Evolutionary conservation across 2,329 filamentous ascomycete genomes (phyloP).

Genomic region (Onygenales sp.): DNA sequence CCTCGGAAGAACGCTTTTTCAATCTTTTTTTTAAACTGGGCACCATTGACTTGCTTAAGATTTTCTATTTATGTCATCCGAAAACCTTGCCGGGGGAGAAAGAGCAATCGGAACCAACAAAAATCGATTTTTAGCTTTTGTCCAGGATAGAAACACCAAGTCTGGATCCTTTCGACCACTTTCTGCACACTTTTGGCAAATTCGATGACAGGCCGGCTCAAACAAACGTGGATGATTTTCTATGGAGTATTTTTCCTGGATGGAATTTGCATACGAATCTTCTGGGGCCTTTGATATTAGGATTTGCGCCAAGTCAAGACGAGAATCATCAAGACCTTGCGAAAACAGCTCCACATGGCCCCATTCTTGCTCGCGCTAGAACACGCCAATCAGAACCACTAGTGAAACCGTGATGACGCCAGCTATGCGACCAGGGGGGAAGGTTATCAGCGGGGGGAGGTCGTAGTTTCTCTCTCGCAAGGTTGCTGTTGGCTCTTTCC

Average conservation of each 20-base stretch:
- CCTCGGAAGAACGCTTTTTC: too few species aligned
- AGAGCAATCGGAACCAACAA: too few species aligned
- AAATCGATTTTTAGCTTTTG: too few species aligned
- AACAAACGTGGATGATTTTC: neutral
- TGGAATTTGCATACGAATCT: neutral
- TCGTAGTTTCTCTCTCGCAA: neutral
- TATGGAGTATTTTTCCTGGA: neutral
- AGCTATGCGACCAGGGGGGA: neutral
- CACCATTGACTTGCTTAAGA: too few species aligned
- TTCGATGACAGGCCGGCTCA: too few species aligned
- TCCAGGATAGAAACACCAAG: too few species aligned
- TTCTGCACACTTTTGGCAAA: too few species aligned
- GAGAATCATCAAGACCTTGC: neutral
- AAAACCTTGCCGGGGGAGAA: too few species aligned
- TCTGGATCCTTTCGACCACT: too few species aligned
- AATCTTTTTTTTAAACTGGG: too few species aligned
- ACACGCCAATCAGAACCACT: neutral
- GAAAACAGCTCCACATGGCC: neutral
- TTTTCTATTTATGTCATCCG: too few species aligned
- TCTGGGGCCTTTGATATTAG: neutral
- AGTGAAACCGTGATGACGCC: neutral
- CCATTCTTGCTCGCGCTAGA: neutral
- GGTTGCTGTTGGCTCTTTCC: too few species aligned
- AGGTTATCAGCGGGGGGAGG: neutral
- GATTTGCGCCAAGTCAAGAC: neutral